Base-by-base conservation (phyloP, 768 basidiomycete genomes). In the Collybia sp. region DNA sequence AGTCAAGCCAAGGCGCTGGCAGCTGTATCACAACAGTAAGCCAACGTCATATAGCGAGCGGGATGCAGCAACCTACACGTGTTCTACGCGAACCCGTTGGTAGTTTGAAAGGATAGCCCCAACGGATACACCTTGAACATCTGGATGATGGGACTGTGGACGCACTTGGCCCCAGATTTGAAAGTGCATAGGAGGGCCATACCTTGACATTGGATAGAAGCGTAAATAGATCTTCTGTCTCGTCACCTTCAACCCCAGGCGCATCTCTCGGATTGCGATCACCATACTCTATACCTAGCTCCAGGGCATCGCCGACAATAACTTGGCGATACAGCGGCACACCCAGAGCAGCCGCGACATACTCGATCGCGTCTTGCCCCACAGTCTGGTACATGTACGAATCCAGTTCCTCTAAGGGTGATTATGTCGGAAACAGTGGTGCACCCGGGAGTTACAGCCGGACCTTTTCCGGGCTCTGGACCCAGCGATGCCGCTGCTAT, bases 341-440 rank as follows among this genome's bases (percentile, higher is more conserved):
- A 12, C 82, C 85, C 46, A 98, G 71, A 1, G 95, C 91, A 42
- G 73, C 71, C 16, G 93, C 93, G 45, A 98, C 84, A 42, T 86
- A 73, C 41, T 89, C 82, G 48, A 98, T 85, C 13, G 92, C 91
- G 47, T 93, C 90, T 60, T 97, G 94, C 1, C 94, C 96, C 19
- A 99, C 94, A n/a, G 95, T 97, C 64, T 99, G 96, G 65, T 97
- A 99, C 63, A 99, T 75, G 69, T 93, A 98, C 17, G 94, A 97
- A 65, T 99, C 94, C 58, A 98, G 80, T 72, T 99, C 96, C 73
- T 98, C 96, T 96, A 63, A n/a, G 37, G 50, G 47, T 36, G 49
- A 46, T 55, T 42, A 50, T 48, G 54, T 54, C 43, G 53, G 54
- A 58, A 53, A 51, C 44, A 37, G 43, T 55, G 44, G 44, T 44